phyloP scores from a whole-genome alignment of 495 filamentous ascomycete species.

The Talaromyces trachyspermus region DNA sequence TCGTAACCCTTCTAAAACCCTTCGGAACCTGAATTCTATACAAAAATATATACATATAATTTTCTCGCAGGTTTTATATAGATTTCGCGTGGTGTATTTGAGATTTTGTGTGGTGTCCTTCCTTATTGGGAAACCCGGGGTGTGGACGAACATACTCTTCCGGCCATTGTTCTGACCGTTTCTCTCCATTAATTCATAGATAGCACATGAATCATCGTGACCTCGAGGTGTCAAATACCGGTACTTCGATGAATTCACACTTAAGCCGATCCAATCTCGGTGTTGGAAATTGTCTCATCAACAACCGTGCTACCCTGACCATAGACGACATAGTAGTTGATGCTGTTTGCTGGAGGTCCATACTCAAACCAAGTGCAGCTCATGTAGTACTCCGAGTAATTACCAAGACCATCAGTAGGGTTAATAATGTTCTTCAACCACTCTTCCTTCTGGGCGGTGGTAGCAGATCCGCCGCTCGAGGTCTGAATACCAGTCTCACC shows the following conservation, averaged over 20 bases:
- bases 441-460: background rate
- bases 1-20: too few relatives aligned
- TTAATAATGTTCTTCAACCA: constrained; percentile 1
- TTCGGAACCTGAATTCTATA: too few relatives aligned
- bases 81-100: too few relatives aligned
- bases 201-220: too few relatives aligned
- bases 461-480: background rate
- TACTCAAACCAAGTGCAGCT: constrained; percentile 5
- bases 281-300: background rate
- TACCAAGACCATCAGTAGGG: background rate
- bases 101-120: background rate
- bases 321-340: background rate
- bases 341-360: constrained; percentile 1
- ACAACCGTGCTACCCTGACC: background rate
- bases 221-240: too few relatives aligned
- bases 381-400: constrained; percentile 1
- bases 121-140: too few relatives aligned
- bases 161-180: background rate
- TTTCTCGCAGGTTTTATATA: too few relatives aligned
- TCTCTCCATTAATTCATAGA: too few relatives aligned
- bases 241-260: background rate
- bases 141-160: background rate
- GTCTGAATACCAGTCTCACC: background rate
- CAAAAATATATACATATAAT: too few relatives aligned
- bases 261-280: constrained; percentile 1